phyloP scores from a whole-genome alignment of 2,329 filamentous ascomycete species.

The Aspergillus ochraceus region DNA sequence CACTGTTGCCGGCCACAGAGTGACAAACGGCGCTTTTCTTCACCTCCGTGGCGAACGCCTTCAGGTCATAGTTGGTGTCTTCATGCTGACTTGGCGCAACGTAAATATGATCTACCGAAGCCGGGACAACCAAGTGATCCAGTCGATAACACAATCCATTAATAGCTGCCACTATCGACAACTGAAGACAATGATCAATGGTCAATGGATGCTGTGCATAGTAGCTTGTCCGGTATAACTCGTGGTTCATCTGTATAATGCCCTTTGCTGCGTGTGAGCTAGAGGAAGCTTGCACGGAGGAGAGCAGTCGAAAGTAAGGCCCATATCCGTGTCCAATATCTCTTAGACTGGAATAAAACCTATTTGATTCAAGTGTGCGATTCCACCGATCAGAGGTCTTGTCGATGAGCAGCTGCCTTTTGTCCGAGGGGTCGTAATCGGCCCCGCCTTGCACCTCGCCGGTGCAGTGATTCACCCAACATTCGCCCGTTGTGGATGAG shows the following conservation, averaged over 20 bases:
- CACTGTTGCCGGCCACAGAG: background rate
- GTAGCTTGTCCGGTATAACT: background rate
- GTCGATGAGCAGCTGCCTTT: too few species aligned
- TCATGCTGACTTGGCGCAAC: background rate
- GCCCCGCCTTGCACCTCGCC: background rate
- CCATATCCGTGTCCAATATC: background rate
- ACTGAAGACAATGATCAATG: background rate
- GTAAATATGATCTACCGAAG: background rate
- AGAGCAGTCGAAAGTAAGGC: background rate
- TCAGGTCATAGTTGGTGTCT: background rate
- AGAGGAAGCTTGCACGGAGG: background rate
- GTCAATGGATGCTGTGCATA: background rate
- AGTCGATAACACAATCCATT: background rate
- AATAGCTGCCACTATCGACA: background rate
- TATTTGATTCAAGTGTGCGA: background rate
- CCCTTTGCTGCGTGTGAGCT: background rate
- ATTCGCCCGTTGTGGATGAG: conserved; percentile 14
- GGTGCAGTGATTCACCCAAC: background rate
- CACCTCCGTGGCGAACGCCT: background rate
- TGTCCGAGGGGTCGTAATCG: background rate
- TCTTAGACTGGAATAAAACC: background rate
- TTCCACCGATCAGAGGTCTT: background rate
- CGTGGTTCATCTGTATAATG: background rate
- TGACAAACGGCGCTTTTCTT: background rate
- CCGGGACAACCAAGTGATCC: background rate